phyloP scores from a whole-genome alignment of 2,329 filamentous ascomycete species.

The Periglandula ipomoeae region DNA sequence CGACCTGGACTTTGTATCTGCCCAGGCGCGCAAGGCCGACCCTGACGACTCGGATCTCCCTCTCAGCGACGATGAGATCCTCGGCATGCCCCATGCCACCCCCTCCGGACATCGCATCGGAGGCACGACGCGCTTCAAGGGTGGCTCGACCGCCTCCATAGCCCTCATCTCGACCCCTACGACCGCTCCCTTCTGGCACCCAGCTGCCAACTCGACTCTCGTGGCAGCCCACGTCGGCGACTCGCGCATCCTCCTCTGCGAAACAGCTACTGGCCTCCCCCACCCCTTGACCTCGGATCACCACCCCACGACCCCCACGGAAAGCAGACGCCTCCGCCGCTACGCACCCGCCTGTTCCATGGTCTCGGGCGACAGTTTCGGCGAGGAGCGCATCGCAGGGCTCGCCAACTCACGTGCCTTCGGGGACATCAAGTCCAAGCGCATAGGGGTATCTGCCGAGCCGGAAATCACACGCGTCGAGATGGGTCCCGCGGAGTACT shows the following conservation, averaged over 20 bases:
- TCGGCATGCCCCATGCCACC: conserved; percentile 50
- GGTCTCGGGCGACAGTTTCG: conserved; percentile 83
- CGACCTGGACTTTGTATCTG: conserved; percentile 87
- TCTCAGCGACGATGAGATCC: conserved; percentile 75
- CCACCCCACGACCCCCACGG: conserved; percentile 78
- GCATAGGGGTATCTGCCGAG: conserved; percentile 88
- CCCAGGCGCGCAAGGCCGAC: conserved; percentile 75
- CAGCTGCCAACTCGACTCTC: conserved; percentile 72
- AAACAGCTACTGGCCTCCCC: conserved; percentile 71
- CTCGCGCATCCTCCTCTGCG: conserved; percentile 81
- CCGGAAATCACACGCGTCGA: conserved; percentile 78
- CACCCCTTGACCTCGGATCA: conserved; percentile 83
- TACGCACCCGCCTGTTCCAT: conserved; percentile 70
- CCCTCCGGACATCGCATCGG: conserved; percentile 58
- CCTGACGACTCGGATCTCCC: conserved; percentile 68
- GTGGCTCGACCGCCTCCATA: conserved; percentile 85
- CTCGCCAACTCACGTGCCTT: conserved; percentile 92
- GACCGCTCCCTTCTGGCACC: conserved; percentile 91
- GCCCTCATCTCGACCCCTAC: conserved; percentile 89
- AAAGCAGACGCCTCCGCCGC: conserved; percentile 73
- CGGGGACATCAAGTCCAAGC: conserved; percentile 84
- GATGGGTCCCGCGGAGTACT: conserved; percentile 73
- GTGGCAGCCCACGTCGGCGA: conserved; percentile 89
- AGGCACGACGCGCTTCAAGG: conserved; percentile 72
- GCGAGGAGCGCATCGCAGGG: conserved; percentile 89